phyloP scores from a whole-genome alignment of 2,329 filamentous ascomycete species.

The Curvularia lunata region DNA sequence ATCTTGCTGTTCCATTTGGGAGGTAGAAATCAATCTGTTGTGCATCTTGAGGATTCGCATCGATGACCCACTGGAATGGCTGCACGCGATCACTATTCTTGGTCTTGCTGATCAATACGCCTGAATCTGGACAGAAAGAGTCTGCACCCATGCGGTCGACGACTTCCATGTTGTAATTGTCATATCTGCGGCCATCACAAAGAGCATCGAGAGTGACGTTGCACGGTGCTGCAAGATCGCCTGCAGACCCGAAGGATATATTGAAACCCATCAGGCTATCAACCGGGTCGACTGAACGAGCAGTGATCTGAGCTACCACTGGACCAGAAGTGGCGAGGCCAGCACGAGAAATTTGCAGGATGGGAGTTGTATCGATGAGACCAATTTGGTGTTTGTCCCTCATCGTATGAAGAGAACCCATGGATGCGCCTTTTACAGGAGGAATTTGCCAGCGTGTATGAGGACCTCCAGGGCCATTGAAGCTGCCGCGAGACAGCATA shows the following conservation, averaged over 20 bases:
- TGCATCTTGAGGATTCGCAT: slow-evolving; percentile 62
- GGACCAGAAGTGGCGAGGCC: slow-evolving; percentile 54
- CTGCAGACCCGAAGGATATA: slow-evolving; percentile 50
- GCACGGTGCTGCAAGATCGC: slow-evolving; percentile 56
- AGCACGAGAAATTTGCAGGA: slow-evolving; percentile 55
- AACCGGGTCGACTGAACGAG: slow-evolving; percentile 54
- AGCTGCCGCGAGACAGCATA: slow-evolving; percentile 61
- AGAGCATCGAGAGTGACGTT: slow-evolving; percentile 51
- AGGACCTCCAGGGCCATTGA: slow-evolving; percentile 61
- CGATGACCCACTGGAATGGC: slow-evolving; percentile 63
- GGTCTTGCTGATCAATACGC: slow-evolving; percentile 62
- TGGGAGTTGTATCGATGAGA: slow-evolving; percentile 52
- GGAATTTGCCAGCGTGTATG: slow-evolving; percentile 62
- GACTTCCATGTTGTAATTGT: slow-evolving; percentile 61
- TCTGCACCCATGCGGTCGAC: slow-evolving; percentile 62
- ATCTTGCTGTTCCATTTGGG: slow-evolving; percentile 56
- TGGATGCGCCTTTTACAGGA: slow-evolving; percentile 55
- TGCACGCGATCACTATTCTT: slow-evolving; percentile 51
- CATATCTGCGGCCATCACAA: slow-evolving; percentile 60
- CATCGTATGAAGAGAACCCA: slow-evolving; percentile 61
- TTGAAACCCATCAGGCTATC: slow-evolving; percentile 57
- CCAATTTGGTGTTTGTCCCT: slow-evolving; percentile 62
- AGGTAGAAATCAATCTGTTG: slow-evolving; percentile 58
- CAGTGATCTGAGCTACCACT: slow-evolving; percentile 56
- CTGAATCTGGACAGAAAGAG: slow-evolving; percentile 59